Base-by-base conservation (phyloP, 2,329 filamentous ascomycete genomes). In the Rhinocladiella similis region DNA sequence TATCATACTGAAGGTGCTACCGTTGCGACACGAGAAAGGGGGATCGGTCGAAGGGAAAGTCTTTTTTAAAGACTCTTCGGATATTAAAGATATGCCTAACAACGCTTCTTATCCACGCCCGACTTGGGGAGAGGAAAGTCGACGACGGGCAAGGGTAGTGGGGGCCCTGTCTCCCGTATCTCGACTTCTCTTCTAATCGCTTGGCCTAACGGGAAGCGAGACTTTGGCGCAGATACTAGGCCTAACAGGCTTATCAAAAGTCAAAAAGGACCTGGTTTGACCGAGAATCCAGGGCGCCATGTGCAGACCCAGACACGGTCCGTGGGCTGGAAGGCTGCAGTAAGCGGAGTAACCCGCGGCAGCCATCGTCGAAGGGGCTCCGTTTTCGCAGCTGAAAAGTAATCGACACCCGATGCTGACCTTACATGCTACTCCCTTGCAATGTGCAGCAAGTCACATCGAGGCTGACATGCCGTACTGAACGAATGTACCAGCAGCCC, bases 1-100 rank as follows among this genome's bases (percentile, higher is more conserved):
- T 47, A 61, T 53, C 53, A 57, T 61, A 35, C 12, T 41, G 18
- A 45, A 20, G 13, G 22, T 20, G 9, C 13, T 45, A 14, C 22
- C 16, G 25, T 33, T 7, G 10, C 9, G 12, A 22, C 16, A 16
- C 14, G 38, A 22, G 22, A 9, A 29, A 14, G 12, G 12, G n/a
- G 12, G 9, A 46, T 16, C 43, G 20, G 43, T 46, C 25, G 38
- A 16, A 41, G 38, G 38, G 38, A 41, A 41, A 19, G 29, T 33
- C 29, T 41, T 13, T 19, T 14, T 41, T 16, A 41, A 19, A 18
- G 38, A 13, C 3, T 3, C 16, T 41, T 41, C 38, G 18, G 38
- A 41, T 12, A 13, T n/a, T 6, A 41, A n/a, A 16, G 12, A 41
- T 5, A 41, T n/a, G 38, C 38, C 38, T 19, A n/a, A 41, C 18